phyloP scores from a whole-genome alignment of 208 protist genomes.

The Crithidia acanthocephali region DNA sequence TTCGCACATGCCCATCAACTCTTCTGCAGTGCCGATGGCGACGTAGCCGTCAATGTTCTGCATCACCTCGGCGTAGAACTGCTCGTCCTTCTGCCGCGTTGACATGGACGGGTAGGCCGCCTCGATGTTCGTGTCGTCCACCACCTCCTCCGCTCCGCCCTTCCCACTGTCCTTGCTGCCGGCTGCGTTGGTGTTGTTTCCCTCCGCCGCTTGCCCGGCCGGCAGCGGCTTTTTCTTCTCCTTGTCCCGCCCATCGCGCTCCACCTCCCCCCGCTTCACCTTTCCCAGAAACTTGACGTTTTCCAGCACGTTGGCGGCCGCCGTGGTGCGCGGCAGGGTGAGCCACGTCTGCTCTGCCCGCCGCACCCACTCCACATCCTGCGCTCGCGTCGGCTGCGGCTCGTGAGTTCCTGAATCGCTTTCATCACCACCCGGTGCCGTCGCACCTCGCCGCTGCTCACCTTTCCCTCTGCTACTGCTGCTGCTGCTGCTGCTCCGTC shows the following conservation, averaged over 20 bases:
- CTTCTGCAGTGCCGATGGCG: conserved; percentile 41
- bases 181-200: too few species aligned
- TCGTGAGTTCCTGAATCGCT: conserved; percentile 21
- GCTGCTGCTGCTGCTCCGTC: not conserved
- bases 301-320: conserved; percentile 58
- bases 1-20: conserved; percentile 62
- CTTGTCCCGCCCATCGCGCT: conserved; percentile 29
- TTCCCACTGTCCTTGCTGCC: not conserved
- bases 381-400: not conserved
- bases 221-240: not conserved
- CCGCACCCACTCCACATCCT: conserved; percentile 1
- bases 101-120: conserved; percentile 35
- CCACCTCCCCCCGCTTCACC: conserved; percentile 41
- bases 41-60: conserved; percentile 53
- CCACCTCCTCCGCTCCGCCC: not conserved
- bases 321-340: conserved; percentile 38
- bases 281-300: conserved; percentile 58
- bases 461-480: not conserved
- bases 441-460: not conserved
- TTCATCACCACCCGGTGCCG: conserved; percentile 17
- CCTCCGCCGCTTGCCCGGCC: not conserved
- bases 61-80: conserved; percentile 56
- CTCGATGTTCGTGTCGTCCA: conserved; percentile 12
- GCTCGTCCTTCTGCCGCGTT: conserved; percentile 36
- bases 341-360: conserved; percentile 39